phyloP scores from a whole-genome alignment of 2,329 filamentous ascomycete genomes.

The Colletotrichum truncatum region DNA sequence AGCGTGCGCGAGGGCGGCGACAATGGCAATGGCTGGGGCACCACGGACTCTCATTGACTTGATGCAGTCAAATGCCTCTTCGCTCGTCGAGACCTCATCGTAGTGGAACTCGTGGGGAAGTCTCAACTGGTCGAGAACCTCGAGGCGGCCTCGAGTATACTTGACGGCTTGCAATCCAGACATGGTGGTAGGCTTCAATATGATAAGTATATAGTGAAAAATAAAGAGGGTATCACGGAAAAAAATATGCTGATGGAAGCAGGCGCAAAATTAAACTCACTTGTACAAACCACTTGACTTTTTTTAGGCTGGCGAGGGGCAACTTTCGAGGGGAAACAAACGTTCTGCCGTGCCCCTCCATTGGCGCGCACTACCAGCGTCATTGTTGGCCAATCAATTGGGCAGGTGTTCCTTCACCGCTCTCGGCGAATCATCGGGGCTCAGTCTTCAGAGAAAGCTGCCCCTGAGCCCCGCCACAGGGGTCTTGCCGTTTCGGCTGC shows the following conservation, averaged over 20 bases:
- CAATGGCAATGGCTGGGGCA: constrained; percentile 96
- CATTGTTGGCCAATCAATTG: constrained; percentile 12
- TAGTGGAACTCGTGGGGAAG: constrained; percentile 84
- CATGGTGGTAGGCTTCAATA: constrained; percentile 43
- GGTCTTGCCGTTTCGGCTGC: not conserved
- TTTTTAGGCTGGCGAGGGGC: too few relatives aligned
- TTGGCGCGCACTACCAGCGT: not conserved
- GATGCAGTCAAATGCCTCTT: constrained; percentile 85
- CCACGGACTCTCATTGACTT: constrained; percentile 80
- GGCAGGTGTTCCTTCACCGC: constrained; percentile 11
- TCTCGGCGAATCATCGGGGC: constrained; percentile 11
- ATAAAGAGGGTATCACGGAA: not conserved
- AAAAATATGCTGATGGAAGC: constrained; percentile 32
- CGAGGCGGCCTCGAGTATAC: constrained; percentile 75
- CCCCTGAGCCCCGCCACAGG: not conserved
- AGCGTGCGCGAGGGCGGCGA: constrained; percentile 89
- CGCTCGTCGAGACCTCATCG: constrained; percentile 73
- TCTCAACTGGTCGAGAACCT: constrained; percentile 85
- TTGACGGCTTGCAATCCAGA: constrained; percentile 79
- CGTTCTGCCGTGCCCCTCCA: constrained; percentile 37
- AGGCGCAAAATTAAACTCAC: not conserved
- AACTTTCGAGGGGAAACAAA: constrained; percentile 28
- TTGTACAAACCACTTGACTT: too few relatives aligned
- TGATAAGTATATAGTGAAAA: not conserved
- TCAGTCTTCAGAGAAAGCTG: not conserved